A percentile compares a stretch with the other conserved stretches of the same genome.
Evolutionary conservation across 148 eudicot genomes (phyloP).

Genomic region (Silene uniflora): DNA sequence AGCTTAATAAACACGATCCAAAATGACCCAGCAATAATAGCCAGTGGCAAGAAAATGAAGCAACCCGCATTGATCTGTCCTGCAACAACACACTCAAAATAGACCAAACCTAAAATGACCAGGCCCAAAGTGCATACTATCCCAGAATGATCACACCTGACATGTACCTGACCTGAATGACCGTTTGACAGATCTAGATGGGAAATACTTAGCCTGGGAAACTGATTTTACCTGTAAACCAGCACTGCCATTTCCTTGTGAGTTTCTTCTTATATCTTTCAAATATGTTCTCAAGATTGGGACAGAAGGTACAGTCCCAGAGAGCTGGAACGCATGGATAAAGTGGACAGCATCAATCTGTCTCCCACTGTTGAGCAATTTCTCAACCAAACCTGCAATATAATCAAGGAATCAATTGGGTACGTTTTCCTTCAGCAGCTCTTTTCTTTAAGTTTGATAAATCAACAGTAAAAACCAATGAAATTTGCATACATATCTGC

Average conservation of each 20-base stretch:
- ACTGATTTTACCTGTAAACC: conserved; percentile 35
- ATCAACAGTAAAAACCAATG: background rate
- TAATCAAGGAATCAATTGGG: conserved; percentile 7
- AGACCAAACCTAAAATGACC: no score
- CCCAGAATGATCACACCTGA: background rate
- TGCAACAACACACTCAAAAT: no score
- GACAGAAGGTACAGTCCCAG: conserved; percentile 41
- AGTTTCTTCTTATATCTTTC: conserved; percentile 53
- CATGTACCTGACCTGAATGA: background rate
- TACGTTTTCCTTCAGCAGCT: background rate
- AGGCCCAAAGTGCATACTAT: no score
- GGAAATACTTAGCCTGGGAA: background rate
- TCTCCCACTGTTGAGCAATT: conserved; percentile 39
- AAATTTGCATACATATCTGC: background rate
- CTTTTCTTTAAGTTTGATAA: background rate
- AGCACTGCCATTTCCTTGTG: conserved; percentile 47
- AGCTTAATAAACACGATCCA: no score
- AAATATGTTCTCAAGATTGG: conserved; percentile 49
- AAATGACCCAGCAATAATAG: no score
- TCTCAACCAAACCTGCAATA: conserved; percentile 45
- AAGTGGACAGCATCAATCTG: conserved; percentile 56
- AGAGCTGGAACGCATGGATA: conserved; percentile 46
- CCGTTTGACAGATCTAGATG: background rate
- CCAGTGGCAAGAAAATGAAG: no score
- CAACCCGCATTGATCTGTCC: no score